Conservation (phyloP, 2,329 filamentous ascomycete species). For the Microascus cirrosus region DNA sequence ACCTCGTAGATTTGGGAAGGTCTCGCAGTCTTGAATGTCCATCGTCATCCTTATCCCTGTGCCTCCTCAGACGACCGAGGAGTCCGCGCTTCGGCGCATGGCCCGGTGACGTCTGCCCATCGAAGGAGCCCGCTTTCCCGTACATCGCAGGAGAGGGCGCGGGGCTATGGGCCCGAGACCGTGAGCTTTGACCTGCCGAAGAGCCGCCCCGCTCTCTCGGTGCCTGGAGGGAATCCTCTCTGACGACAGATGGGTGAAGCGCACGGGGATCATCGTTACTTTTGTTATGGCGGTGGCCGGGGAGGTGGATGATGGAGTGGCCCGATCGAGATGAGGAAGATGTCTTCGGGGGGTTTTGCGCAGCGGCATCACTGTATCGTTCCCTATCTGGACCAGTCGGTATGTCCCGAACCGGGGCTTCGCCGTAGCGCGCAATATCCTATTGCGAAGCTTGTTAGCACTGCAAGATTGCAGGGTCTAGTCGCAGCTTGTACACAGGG, state of each 20-base stretch:
- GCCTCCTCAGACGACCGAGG: conserved; percentile 36
- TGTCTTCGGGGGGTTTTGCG: conserved; percentile 44
- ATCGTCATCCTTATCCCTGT: conserved; percentile 44
- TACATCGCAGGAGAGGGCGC: conserved; percentile 61
- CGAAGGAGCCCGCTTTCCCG: conserved; percentile 23
- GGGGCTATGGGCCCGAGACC: conserved; percentile 64
- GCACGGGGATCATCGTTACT: conserved; percentile 56
- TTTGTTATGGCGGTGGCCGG: conserved; percentile 56
- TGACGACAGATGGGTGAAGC: conserved; percentile 60
- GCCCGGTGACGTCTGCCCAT: conserved; percentile 48
- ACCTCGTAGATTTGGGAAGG: conserved; percentile 40
- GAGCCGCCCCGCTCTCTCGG: conserved; percentile 42
- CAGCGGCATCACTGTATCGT: conserved; percentile 43
- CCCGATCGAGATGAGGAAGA: conserved; percentile 51
- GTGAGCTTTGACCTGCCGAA: conserved; percentile 29
- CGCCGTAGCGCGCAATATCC: conserved; percentile 68
- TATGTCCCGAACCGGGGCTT: conserved; percentile 63
- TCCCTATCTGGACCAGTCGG: conserved; percentile 60
- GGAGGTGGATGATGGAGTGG: conserved; percentile 52
- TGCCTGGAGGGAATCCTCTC: conserved; percentile 55
- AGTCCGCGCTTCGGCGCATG: conserved; percentile 40
- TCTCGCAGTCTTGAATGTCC: conserved; percentile 28
- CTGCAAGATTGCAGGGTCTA: not conserved
- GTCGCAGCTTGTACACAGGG: conserved; percentile 6
- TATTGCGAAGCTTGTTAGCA: conserved; percentile 15